phyloP scores from a whole-genome alignment of 208 protist genomes.

The Herpetomonas samuelpessoai region DNA sequence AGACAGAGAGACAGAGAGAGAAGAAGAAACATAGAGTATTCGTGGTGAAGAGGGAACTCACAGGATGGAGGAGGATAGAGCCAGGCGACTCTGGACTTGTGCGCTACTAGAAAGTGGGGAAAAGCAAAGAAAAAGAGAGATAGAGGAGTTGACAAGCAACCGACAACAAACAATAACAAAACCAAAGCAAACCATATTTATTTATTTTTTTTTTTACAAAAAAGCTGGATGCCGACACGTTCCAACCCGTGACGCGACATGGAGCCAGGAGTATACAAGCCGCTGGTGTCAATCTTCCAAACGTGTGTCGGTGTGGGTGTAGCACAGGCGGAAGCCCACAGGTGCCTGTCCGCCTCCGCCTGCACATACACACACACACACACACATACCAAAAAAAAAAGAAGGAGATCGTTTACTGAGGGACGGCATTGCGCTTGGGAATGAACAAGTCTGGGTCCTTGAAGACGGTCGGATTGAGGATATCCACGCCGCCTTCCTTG shows the following conservation, averaged over 20 bases:
- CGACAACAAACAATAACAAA: neutral
- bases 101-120: neutral
- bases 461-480: constrained; percentile 83
- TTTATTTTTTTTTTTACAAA: neutral
- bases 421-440: constrained; percentile 12
- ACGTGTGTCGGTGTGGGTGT: no score
- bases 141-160: neutral
- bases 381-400: no score
- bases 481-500: constrained; percentile 64
- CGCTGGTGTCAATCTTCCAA: no score
- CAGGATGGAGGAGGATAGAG: neutral
- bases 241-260: no score
- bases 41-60: neutral
- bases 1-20: neutral
- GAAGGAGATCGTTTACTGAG: no score
- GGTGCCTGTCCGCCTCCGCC: no score
- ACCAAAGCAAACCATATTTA: constrained; percentile 3
- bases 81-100: constrained; percentile 1
- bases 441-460: constrained; percentile 84
- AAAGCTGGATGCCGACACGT: no score
- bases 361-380: neutral
- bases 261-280: no score
- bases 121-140: constrained; percentile 8
- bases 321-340: no score
- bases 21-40: neutral